Percentiles rank a stretch among this genome's conserved stretches.
Conservation (phyloP, 2,329 filamentous ascomycete genomes). For the Hypoxylon sp. region DNA sequence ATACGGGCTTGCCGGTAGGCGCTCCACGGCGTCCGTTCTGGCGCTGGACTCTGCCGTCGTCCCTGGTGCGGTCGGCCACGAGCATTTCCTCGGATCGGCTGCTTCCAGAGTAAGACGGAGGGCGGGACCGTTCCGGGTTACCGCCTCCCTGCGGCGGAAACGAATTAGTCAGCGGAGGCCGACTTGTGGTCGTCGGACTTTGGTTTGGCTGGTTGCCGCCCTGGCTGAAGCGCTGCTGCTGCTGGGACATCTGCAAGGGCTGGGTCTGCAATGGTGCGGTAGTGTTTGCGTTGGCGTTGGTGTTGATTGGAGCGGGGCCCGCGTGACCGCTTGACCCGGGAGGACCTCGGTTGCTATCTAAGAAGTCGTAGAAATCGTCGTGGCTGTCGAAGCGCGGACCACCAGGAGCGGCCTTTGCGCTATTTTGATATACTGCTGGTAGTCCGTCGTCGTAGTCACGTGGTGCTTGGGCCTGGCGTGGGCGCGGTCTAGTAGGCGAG, state of each 20-base stretch:
- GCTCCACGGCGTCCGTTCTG: slow-evolving; percentile 49
- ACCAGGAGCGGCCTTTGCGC: slow-evolving; percentile 24
- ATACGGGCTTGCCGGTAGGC: slow-evolving; percentile 35
- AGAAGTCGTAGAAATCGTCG: slow-evolving; percentile 54
- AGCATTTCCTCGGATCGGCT: slow-evolving; percentile 54
- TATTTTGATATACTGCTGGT: slow-evolving; percentile 34
- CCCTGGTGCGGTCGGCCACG: slow-evolving; percentile 46
- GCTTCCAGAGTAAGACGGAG: slow-evolving; percentile 53
- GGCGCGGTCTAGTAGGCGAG: slow-evolving; percentile 43
- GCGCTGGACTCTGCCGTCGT: slow-evolving; percentile 46
- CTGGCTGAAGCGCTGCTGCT: slow-evolving; percentile 45
- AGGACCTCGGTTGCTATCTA: slow-evolving; percentile 51
- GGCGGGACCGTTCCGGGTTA: slow-evolving; percentile 39
- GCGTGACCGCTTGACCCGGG: slow-evolving; percentile 11
- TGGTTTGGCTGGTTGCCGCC: slow-evolving; percentile 27
- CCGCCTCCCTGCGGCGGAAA: slow-evolving; percentile 46
- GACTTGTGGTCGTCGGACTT: slow-evolving; percentile 43
- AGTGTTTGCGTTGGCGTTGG: slow-evolving; percentile 38
- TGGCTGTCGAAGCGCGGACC: slow-evolving; percentile 50
- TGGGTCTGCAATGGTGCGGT: slow-evolving; percentile 36
- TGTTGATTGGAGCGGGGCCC: slow-evolving; percentile 16
- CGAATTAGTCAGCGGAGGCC: slow-evolving; percentile 52
- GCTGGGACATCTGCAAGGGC: slow-evolving; percentile 40
- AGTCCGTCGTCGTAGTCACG: slow-evolving; percentile 46
- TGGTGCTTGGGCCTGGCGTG: slow-evolving; percentile 44